Base-by-base conservation (phyloP, 148 eudicot genomes). In the Cornus kousa region DNA sequence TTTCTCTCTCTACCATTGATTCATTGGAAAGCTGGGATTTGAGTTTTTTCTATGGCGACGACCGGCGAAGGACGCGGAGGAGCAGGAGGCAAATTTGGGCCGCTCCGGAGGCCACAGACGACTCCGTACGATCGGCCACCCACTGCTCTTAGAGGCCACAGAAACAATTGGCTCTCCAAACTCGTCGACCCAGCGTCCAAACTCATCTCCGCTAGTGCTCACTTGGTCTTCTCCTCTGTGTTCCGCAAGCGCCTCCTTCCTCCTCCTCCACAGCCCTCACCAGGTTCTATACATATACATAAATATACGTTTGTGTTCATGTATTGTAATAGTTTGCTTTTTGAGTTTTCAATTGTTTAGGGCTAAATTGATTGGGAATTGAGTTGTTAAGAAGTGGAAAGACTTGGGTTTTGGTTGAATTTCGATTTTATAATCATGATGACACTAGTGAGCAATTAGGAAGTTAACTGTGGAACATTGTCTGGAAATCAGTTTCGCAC, bases 101-200 rank as follows among this genome's bases (percentile, higher is more conserved):
- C 89, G 8, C 75, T 77, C 35, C 85, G 87, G 6, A 77, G 81
- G 50, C 22, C 80, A 33, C 88, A 83, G n/a, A 3, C 92, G 48
- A 92, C 95, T 72, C 98, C 98, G 75, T 93, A 96, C 81, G 98
- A 87, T 78, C 91, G 99, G 20, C 98, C 99, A 10, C 73, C 81
- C 12, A 79, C 90, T 1, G 88, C 92, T 19, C 32, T 87, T 20
- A 87, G 91, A 20, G 88, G 79, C 43, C 81, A 90, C 62, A 90
- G 68, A 70, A 79, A 37, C 31, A 31, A 93, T 57, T 92, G 95
- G 95, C 72, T 97, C 9, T 84, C 95, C 40, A 92, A 88, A 87
- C 75, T 97, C 11, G 93, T 94, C 22, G 93, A 92, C 74, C 99
- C 99, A 16, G 95, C 97, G 32, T 87, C 97, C 6, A 86, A 85